Evolutionary conservation across 139 green algal species (phyloP), one percentile per base, ranked within the genome.

Genomic region (Limnomonas spitsbergensis): DNA sequence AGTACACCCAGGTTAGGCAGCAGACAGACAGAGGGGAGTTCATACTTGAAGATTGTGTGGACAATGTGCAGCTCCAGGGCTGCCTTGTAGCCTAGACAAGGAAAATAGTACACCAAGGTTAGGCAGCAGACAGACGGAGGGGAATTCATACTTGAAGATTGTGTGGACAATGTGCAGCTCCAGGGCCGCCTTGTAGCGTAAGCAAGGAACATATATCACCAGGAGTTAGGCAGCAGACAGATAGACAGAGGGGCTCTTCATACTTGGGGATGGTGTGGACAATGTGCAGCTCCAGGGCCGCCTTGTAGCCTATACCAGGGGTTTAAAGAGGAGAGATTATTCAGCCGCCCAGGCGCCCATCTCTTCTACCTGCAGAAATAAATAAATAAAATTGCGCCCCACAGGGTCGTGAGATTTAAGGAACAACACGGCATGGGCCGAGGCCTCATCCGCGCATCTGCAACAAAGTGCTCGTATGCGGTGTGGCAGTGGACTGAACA

Each of bases 51-150:
- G 47, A 71, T 71, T 7, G 9, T 71, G n/a, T 71, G 61, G 6
- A 71, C 61, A 34, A 71, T 71, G n/a, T 71, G 61, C 6, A 71
- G 61, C n/a, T 71, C 61, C 61, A 71, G n/a, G 61, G n/a, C 47
- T 20, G 14, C 14, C 14, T 29, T 29, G 20, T 29, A 61, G 47
- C 14, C 47, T 61, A 14, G 14, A 61, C 20, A 20, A 20, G 20
- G 47, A 20, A 20, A 29, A 29, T 61, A 61, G 47, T 14, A 20
- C 20, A 29, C 20, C 14, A 20, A 20, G 47, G 14, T 61, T 61
- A 29, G 14, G 14, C 14, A 61, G 20, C 14, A 14, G 14, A 29
- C 14, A n/a, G n/a, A n/a, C n/a, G n/a, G n/a, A n/a, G n/a, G n/a
- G n/a, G n/a, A n/a, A n/a, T n/a, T n/a, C n/a, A n/a, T n/a, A n/a